Evolutionary conservation across 2,329 filamentous ascomycete genomes (phyloP).

Genomic region (Monosporascus cannonballus): DNA sequence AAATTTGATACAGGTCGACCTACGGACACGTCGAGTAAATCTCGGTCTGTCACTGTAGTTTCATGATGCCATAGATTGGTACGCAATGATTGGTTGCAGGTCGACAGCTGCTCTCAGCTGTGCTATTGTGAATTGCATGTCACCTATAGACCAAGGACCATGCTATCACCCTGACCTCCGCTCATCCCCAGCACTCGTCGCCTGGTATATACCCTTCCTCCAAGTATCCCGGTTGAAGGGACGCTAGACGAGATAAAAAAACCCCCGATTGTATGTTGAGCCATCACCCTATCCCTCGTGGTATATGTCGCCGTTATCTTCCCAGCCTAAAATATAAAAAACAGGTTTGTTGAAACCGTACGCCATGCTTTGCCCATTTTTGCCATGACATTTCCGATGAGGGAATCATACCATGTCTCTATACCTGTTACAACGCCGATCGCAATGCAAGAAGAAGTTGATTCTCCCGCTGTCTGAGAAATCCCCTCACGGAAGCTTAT

Average conservation of each 20-base stretch:
- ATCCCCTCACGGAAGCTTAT: constrained; percentile 20
- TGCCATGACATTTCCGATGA: constrained; percentile 30
- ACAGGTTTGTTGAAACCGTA: constrained; percentile 33
- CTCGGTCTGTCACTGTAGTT: too few species aligned
- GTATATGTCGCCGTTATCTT: neutral
- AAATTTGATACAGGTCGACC: too few species aligned
- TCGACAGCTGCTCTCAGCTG: too few species aligned
- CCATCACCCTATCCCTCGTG: neutral
- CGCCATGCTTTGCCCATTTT: constrained; percentile 30
- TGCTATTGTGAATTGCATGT: too few species aligned
- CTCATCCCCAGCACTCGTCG: too few species aligned
- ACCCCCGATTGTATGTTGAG: neutral
- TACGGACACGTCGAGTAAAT: too few species aligned
- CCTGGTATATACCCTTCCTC: neutral
- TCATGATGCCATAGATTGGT: too few species aligned
- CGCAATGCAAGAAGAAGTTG: constrained; percentile 34
- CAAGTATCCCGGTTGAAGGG: neutral
- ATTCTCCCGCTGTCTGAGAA: constrained; percentile 29
- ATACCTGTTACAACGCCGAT: constrained; percentile 28
- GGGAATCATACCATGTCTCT: constrained; percentile 29
- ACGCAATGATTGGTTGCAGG: too few species aligned
- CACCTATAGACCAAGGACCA: too few species aligned
- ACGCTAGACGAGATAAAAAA: neutral
- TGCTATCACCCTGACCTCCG: too few species aligned
- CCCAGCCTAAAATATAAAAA: constrained; percentile 3